Conservation (phyloP, 768 basidiomycete genomes). For the Tulasnella calospora region DNA sequence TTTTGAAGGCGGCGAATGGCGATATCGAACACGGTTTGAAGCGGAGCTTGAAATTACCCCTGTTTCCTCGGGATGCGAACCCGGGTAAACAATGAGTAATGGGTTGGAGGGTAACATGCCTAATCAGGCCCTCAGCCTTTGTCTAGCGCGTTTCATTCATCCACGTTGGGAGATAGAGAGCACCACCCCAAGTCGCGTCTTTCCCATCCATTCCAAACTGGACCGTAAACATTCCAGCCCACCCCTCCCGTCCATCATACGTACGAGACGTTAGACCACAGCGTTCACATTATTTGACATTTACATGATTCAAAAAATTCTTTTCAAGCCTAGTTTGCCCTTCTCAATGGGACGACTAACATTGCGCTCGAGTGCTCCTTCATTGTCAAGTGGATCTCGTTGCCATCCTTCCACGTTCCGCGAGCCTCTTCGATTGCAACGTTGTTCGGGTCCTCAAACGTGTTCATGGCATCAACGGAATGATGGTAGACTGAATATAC, state of each 20-base stretch:
- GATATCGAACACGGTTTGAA: slow-evolving; percentile 11
- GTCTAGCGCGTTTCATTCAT: not conserved
- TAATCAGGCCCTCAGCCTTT: slow-evolving; percentile 3
- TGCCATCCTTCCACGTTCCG: slow-evolving; percentile 37
- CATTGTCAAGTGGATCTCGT: not conserved
- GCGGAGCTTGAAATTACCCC: slow-evolving; percentile 1
- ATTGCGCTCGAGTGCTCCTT: not conserved
- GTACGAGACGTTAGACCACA: not conserved
- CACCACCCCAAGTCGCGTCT: not conserved
- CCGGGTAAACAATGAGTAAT: slow-evolving; percentile 8
- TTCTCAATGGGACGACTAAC: not conserved
- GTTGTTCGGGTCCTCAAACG: slow-evolving; percentile 28
- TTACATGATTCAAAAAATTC: not conserved
- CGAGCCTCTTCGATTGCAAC: slow-evolving; percentile 42
- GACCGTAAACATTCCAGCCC: not conserved
- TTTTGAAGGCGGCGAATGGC: slow-evolving; percentile 10
- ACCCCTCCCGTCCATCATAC: not conserved
- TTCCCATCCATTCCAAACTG: not conserved
- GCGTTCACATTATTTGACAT: not conserved
- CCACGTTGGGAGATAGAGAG: not conserved
- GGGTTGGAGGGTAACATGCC: not conserved
- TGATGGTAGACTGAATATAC: not conserved
- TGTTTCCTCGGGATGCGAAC: slow-evolving; percentile 1
- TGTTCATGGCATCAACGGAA: slow-evolving; percentile 15
- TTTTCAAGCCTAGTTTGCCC: not conserved